Conservation (phyloP, 208 protist species). For the Trypanosoma melophagium region DNA sequence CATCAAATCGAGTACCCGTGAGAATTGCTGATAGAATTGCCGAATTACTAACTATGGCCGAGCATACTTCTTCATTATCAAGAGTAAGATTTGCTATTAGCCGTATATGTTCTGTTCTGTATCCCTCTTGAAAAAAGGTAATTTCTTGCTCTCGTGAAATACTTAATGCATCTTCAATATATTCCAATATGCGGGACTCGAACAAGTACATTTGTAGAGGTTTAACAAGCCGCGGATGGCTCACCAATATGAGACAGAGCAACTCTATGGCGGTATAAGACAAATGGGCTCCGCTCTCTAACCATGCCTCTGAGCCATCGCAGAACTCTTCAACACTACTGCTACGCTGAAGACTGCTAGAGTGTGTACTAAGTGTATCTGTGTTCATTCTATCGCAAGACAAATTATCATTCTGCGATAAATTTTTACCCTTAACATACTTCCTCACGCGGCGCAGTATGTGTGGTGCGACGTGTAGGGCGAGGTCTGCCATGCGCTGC, state of each 20-base stretch:
- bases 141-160: constrained; percentile 76
- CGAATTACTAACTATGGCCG: constrained; percentile 39
- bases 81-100: constrained; percentile 74
- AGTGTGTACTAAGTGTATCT: not conserved
- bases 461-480: constrained; percentile 49
- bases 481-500: constrained; percentile 69
- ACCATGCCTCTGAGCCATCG: constrained; percentile 70
- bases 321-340: constrained; percentile 84
- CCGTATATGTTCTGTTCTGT: constrained; percentile 71
- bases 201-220: constrained; percentile 65
- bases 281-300: constrained; percentile 66
- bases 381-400: not conserved
- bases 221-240: constrained; percentile 38
- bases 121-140: constrained; percentile 73
- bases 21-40: constrained; percentile 57
- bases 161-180: constrained; percentile 55
- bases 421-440: constrained; percentile 8
- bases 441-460: constrained; percentile 41
- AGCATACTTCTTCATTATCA: constrained; percentile 41
- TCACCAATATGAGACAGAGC: constrained; percentile 53
- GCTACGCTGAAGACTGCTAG: constrained; percentile 32
- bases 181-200: constrained; percentile 44
- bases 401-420: not conserved
- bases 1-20: constrained; percentile 74
- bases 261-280: constrained; percentile 58